Conservation (phyloP, 2,329 filamentous ascomycete species). For the Fusarium sp. region DNA sequence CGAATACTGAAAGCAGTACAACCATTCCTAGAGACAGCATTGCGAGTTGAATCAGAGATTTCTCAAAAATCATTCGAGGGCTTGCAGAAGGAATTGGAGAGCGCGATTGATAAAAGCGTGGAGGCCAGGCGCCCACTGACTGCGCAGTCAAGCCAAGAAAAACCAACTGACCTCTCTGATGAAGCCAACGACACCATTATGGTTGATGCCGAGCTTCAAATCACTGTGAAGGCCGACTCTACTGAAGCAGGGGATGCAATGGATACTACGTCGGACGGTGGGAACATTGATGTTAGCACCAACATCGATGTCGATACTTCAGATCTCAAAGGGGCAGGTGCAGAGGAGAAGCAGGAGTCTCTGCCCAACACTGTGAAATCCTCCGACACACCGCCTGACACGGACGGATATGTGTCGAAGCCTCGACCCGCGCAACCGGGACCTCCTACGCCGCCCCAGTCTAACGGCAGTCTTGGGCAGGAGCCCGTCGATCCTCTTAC, state of each 20-base stretch:
- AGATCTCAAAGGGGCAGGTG: conserved; percentile 51
- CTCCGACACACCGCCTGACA: conserved; percentile 64
- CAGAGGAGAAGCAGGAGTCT: conserved; percentile 48
- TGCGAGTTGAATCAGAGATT: conserved; percentile 86
- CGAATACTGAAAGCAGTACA: conserved; percentile 89
- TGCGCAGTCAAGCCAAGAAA: conserved; percentile 54
- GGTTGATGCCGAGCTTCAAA: conserved; percentile 66
- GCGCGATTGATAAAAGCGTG: conserved; percentile 78
- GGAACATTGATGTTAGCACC: conserved; percentile 62
- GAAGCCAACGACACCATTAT: conserved; percentile 65
- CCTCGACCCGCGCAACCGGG: conserved; percentile 54
- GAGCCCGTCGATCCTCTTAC: conserved; percentile 70
- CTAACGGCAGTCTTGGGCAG: conserved; percentile 69
- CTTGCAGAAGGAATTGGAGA: conserved; percentile 81
- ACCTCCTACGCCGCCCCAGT: conserved; percentile 78
- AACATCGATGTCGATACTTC: conserved; percentile 66
- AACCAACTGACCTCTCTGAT: conserved; percentile 57
- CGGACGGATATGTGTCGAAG: conserved; percentile 61
- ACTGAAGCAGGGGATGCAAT: conserved; percentile 54
- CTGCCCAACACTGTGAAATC: conserved; percentile 44
- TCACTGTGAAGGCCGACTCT: conserved; percentile 59
- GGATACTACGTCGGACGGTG: conserved; percentile 56
- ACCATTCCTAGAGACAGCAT: conserved; percentile 80
- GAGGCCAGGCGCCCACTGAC: conserved; percentile 65
- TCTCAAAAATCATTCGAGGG: conserved; percentile 78